phyloP scores from a whole-genome alignment of 805 yeast species.

The Clavispora phyllophila region DNA sequence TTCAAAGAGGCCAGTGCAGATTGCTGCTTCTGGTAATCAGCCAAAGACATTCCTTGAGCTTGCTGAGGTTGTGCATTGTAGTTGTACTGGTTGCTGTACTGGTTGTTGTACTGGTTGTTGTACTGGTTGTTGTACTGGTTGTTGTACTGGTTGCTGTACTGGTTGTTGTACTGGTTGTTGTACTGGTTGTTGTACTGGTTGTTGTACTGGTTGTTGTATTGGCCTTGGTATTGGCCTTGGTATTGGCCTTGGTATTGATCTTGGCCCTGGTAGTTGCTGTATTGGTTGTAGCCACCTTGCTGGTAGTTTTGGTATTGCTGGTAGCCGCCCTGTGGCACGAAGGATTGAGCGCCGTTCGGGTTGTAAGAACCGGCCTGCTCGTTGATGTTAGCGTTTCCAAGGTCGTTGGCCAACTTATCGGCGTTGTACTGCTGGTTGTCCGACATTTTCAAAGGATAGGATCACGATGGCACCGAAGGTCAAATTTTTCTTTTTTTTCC shows the following conservation, averaged over 20 bases:
- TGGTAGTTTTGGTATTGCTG: conserved; percentile 13
- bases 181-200: conserved; percentile 17
- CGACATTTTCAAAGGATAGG: conserved; percentile 7
- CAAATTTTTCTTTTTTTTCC: conserved; percentile 1
- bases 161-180: conserved; percentile 16
- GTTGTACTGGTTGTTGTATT: conserved; percentile 11
- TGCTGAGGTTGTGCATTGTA: conserved; percentile 16
- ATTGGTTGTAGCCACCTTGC: conserved; percentile 6
- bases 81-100: conserved; percentile 16
- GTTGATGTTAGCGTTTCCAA: conserved; percentile 39
- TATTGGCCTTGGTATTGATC: conserved; percentile 6
- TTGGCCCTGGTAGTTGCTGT: conserved; percentile 7
- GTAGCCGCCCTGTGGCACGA: conserved; percentile 41
- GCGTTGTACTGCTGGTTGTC: conserved; percentile 25
- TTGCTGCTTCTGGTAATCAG: conserved; percentile 74
- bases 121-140: conserved; percentile 22
- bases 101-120: conserved; percentile 12
- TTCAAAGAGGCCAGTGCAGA: conserved; percentile 36
- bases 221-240: conserved; percentile 9
- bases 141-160: conserved; percentile 14
- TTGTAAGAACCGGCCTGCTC: conserved; percentile 29
- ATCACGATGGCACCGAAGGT: conserved; percentile 1
- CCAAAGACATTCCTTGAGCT: conserved; percentile 60
- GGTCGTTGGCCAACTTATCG: conserved; percentile 40
- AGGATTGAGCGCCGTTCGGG: conserved; percentile 41